A percentile compares a stretch with the other conserved stretches of the same genome.
Conservation (phyloP, 352 stramenopile species). For the Blastocystis sp. region DNA sequence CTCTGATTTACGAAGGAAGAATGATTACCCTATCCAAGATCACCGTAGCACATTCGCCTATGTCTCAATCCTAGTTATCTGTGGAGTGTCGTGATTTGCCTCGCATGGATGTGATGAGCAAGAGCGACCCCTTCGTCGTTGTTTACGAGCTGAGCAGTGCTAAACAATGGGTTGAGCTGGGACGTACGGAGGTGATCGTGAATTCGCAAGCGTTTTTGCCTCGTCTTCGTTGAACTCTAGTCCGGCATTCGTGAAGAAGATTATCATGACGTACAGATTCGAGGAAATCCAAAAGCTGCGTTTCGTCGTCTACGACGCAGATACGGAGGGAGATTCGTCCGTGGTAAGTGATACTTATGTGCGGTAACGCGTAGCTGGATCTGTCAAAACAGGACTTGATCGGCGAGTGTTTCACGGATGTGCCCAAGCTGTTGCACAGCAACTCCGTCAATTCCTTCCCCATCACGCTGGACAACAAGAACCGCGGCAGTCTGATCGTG, state of each 20-base stretch:
- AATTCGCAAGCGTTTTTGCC: constrained; percentile 70
- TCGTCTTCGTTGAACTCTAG: constrained; percentile 72
- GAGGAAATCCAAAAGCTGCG: constrained; percentile 80
- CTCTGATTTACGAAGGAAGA: background rate
- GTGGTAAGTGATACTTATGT: background rate
- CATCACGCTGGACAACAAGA: constrained; percentile 66
- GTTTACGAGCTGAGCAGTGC: constrained; percentile 69
- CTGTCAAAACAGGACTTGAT: constrained; percentile 77
- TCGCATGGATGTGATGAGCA: constrained; percentile 81
- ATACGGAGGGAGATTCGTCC: constrained; percentile 75
- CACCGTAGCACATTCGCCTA: background rate
- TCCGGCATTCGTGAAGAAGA: constrained; percentile 79
- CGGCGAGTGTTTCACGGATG: constrained; percentile 75
- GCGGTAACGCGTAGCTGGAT: constrained; percentile 70
- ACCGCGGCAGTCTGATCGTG: constrained; percentile 75
- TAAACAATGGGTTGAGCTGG: constrained; percentile 73
- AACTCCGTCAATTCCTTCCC: constrained; percentile 59
- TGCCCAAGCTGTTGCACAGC: constrained; percentile 76
- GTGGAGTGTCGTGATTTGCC: constrained; percentile 79
- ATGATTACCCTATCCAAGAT: background rate
- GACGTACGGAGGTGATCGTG: constrained; percentile 79
- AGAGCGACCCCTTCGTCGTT: constrained; percentile 82
- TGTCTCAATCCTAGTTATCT: constrained; percentile 77
- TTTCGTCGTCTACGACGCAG: constrained; percentile 82
- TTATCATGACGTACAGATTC: constrained; percentile 82